These are phyloP conservation scores for Murraya koenigii DNA, from an alignment of 345 rosid species.

Conservation along the genomic window DNA sequence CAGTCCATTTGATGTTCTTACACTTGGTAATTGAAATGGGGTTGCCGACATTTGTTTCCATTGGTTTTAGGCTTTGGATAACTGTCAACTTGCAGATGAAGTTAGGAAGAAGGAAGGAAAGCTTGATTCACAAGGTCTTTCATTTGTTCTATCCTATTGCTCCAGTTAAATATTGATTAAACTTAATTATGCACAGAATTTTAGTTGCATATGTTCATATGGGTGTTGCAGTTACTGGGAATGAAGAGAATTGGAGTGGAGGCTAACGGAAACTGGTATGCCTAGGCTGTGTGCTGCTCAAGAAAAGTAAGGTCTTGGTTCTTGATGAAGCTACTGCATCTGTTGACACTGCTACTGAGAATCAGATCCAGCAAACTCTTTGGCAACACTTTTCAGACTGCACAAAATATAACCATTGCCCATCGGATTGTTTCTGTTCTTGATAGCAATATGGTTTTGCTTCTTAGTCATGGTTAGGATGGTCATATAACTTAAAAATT, in stretches of 20 bases:
- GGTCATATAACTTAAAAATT: background rate
- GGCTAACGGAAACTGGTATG: conserved; percentile 86
- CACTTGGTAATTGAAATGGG: background rate
- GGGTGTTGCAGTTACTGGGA: conserved; percentile 53
- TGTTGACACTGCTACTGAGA: conserved; percentile 81
- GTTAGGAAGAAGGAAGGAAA: conserved; percentile 48
- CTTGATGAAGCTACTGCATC: conserved; percentile 94
- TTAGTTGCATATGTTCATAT: background rate
- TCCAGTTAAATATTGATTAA: background rate
- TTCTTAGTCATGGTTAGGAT: conserved; percentile 59
- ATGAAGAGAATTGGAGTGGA: conserved; percentile 96
- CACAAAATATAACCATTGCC: conserved; percentile 74
- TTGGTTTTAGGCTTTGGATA: conserved; percentile 44
- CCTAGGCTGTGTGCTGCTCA: conserved; percentile 72
- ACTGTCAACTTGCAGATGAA: conserved; percentile 60
- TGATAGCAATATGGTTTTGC: conserved; percentile 77
- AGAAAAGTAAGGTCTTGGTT: conserved; percentile 75
- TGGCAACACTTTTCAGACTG: conserved; percentile 58
- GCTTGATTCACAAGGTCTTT: conserved; percentile 47
- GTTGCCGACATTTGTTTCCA: background rate
- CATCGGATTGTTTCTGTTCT: conserved; percentile 83
- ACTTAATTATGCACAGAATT: background rate
- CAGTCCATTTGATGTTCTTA: background rate
- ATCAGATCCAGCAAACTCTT: conserved; percentile 69
- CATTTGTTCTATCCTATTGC: background rate